These are phyloP conservation scores for Scedosporium dehoogii DNA, from an alignment of 2,329 filamentous ascomycete species.

Conservation along the genomic window DNA sequence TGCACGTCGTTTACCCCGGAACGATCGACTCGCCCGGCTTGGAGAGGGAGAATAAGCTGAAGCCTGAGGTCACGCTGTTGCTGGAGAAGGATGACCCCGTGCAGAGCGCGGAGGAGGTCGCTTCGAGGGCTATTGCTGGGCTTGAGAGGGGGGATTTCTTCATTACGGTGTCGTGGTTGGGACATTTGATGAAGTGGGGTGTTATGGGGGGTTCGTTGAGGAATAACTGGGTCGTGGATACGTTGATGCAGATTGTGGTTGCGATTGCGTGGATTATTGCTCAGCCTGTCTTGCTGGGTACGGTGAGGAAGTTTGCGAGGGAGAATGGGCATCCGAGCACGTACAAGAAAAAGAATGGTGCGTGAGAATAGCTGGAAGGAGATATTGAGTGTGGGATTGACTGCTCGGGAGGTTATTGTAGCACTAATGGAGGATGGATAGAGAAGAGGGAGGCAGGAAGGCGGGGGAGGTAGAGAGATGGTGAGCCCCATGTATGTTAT, in stretches of 20 bases:
- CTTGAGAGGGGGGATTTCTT: constrained; percentile 74
- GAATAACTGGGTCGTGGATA: constrained; percentile 52
- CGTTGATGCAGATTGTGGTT: constrained; percentile 42
- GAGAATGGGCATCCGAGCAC: constrained; percentile 48
- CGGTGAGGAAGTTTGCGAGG: constrained; percentile 46
- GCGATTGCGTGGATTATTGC: constrained; percentile 49
- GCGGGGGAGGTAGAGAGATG: too few relatives aligned
- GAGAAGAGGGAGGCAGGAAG: background rate
- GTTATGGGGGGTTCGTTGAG: constrained; percentile 44
- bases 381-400: background rate
- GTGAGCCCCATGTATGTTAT: background rate
- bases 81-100: constrained; percentile 76
- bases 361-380: background rate
- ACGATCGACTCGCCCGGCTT: constrained; percentile 71
- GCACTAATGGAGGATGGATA: background rate
- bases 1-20: constrained; percentile 77
- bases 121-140: constrained; percentile 56
- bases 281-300: constrained; percentile 43
- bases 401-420: background rate
- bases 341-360: constrained; percentile 24
- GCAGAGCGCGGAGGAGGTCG: constrained; percentile 71
- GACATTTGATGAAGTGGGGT: constrained; percentile 58
- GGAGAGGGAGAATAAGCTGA: constrained; percentile 64
- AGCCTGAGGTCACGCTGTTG: constrained; percentile 69
- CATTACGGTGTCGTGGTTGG: constrained; percentile 66